Percentiles rank a stretch among this genome's conserved stretches.
These are phyloP conservation scores for Gossypium arboreum DNA, from an alignment of 345 rosid genomes.

Conservation along the genomic window DNA sequence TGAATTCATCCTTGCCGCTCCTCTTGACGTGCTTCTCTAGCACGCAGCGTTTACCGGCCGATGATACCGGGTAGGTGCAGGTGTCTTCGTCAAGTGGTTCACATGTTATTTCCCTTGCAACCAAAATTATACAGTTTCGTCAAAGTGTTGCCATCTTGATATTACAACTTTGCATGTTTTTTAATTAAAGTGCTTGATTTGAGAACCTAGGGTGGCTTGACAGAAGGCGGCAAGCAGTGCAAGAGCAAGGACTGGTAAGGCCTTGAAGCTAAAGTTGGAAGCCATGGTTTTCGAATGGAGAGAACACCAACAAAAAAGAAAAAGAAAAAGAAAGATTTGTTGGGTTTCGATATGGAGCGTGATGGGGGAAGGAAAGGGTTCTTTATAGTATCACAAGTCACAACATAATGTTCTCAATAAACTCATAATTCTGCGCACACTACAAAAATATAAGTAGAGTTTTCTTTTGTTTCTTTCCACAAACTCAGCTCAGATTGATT, in stretches of 20 bases:
- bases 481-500: too few species aligned
- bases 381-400: not conserved
- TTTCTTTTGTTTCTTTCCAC: too few species aligned
- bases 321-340: not conserved
- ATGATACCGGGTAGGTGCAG: slow-evolving; percentile 70
- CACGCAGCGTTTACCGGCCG: slow-evolving; percentile 66
- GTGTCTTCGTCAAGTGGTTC: slow-evolving; percentile 49
- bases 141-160: too few species aligned
- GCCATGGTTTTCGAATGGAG: not conserved
- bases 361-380: not conserved
- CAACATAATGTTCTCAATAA: too few species aligned
- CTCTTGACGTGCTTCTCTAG: slow-evolving; percentile 61
- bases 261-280: too few species aligned
- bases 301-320: too few species aligned
- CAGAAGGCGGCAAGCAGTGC: too few species aligned
- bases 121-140: not conserved
- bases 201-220: too few species aligned
- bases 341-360: not conserved
- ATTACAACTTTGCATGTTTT: not conserved
- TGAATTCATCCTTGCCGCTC: slow-evolving; percentile 50
- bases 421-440: too few species aligned
- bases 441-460: too few species aligned
- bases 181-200: not conserved
- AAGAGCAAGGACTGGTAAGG: too few species aligned
- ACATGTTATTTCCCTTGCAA: slow-evolving; percentile 49